Base-by-base conservation (phyloP, 768 basidiomycete species). In the Chalciporus chontae region DNA sequence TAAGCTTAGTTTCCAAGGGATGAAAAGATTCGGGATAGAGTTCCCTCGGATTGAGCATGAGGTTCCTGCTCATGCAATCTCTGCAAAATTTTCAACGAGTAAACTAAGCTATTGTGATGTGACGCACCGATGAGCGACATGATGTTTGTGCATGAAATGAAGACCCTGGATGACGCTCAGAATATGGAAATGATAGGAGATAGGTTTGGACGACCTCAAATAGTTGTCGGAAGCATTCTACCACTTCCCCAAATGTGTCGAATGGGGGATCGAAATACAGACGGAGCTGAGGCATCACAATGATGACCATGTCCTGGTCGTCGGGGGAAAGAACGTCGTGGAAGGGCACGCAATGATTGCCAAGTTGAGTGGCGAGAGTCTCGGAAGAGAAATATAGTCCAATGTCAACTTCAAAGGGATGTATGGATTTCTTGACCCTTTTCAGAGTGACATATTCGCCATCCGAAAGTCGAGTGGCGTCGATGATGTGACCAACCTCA, bases 311-410 rank as follows among this genome's bases (percentile, higher is more conserved):
- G 0, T 52, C 47, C 0, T 52, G 15, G 0, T 43, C 47, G 15
- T 48, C 34, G 23, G 62, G 50, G 3, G 34, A 19, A 11, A 69
- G 52, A 4, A 53, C 21, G 7, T 69, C 68, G 15, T 61, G 43
- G 15, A 72, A 32, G 1, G 67, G 71, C 0, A 71, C 53, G 27
- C 69, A 73, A 39, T 72, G 68, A 37, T 73, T 77, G 13, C 23
- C 50, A 1, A 50, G 46, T 6, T 48, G n/a, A 0, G 44, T 36
- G 1, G 21, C 7, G 7, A 54, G 32, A 0, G 2, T 2, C 13
- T 52, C 41, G 0, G 45, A 50, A 3, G 59, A 55, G 49, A 58
- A 63, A 31, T 57, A 62, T 53, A 65, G 37, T 0, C 45, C 52
- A 14, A 77, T 70, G 0, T 61, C 54, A 11, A 62, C 49, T 44